These are phyloP conservation scores for Protea cynaroides DNA, from an alignment of 164 flowering plant species.

Conservation along the genomic window DNA sequence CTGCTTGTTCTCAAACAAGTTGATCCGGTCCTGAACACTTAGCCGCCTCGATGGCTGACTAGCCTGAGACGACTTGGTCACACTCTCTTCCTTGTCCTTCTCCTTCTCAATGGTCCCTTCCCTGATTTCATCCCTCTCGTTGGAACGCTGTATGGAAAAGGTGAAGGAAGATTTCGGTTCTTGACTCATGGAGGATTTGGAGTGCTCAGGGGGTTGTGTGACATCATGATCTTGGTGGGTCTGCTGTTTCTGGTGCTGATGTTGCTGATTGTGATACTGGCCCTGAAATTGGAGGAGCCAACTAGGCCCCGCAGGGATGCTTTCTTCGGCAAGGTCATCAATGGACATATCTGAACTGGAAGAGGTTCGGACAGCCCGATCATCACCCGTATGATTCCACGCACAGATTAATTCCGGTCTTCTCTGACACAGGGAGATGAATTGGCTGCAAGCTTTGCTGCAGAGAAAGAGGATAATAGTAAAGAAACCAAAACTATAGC, in stretches of 20 bases:
- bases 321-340: not conserved
- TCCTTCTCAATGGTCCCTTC: conserved; percentile 9
- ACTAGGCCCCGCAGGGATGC: not conserved
- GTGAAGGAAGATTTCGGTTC: conserved; percentile 22
- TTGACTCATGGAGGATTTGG: conserved; percentile 25
- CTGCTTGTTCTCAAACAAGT: conserved; percentile 85
- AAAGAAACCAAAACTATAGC: too few species aligned
- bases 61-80: conserved; percentile 20
- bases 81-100: conserved; percentile 18
- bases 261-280: conserved; percentile 12
- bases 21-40: conserved; percentile 93
- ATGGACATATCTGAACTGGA: conserved; percentile 12
- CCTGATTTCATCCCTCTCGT: conserved; percentile 24
- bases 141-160: conserved; percentile 18
- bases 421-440: conserved; percentile 54
- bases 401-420: conserved; percentile 53
- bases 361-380: conserved; percentile 28
- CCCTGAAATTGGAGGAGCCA: not conserved
- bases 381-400: conserved; percentile 43
- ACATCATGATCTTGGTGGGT: conserved; percentile 15
- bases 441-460: conserved; percentile 87
- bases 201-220: conserved; percentile 11
- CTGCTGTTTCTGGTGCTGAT: conserved; percentile 14
- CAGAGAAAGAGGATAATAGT: conserved; percentile 1
- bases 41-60: conserved; percentile 65